Conservation (phyloP, 306 rosid genomes). For the Sicyos edulis region DNA sequence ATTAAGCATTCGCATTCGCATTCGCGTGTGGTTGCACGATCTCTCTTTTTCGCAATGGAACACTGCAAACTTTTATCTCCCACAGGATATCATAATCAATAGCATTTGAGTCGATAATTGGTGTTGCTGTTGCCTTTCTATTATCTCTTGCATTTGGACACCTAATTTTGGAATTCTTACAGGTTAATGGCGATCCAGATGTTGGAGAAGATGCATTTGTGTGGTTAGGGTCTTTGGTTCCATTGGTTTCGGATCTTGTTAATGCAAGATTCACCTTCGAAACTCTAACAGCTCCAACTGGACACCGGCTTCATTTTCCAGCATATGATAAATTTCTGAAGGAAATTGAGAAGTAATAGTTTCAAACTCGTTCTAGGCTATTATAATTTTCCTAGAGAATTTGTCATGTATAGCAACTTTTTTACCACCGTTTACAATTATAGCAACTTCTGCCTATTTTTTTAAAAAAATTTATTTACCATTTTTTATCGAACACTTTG, state of each 20-base stretch:
- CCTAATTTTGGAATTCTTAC: constrained; percentile 14
- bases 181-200: constrained; percentile 54
- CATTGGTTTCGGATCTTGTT: constrained; percentile 60
- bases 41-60: not conserved
- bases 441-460: too few relatives aligned
- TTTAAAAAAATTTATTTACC: too few relatives aligned
- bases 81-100: not conserved
- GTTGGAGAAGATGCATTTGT: constrained; percentile 92
- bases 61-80: not conserved
- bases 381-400: too few relatives aligned
- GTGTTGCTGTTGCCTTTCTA: not conserved
- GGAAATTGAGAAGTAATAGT: constrained; percentile 61
- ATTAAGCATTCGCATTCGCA: too few relatives aligned
- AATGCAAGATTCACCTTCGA: constrained; percentile 80
- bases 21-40: not conserved
- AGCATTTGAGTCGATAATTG: not conserved
- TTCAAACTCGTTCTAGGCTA: not conserved
- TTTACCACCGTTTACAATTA: too few relatives aligned
- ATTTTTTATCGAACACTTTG: too few relatives aligned
- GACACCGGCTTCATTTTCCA: constrained; percentile 72
- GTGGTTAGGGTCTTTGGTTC: constrained; percentile 74
- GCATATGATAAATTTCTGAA: constrained; percentile 64
- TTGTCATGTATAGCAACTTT: too few relatives aligned
- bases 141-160: not conserved
- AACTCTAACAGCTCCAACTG: constrained; percentile 67